A percentile compares a stretch with the other conserved stretches of the same genome.
These are phyloP conservation scores for Hawksworthiomyces lignivorus DNA, from an alignment of 2,329 filamentous ascomycete genomes.

Conservation along the genomic window DNA sequence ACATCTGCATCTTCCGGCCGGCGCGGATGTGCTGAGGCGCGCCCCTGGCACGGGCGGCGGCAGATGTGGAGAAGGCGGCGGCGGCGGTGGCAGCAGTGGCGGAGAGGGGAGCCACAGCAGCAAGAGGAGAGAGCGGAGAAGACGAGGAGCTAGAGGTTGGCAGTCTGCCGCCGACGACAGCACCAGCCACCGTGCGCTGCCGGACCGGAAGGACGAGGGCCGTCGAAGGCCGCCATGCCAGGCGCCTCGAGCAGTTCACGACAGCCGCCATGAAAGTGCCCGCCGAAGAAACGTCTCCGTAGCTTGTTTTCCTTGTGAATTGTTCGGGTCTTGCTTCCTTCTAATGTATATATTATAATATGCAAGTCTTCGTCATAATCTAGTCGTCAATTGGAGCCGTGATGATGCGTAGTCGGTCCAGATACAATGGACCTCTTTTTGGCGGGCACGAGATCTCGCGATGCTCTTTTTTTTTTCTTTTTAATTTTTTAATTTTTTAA, in stretches of 20 bases:
- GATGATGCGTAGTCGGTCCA: neutral
- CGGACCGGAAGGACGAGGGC: conserved; percentile 6
- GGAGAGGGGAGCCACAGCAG: too few species aligned
- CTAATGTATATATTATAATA: too few species aligned
- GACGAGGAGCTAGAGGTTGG: neutral
- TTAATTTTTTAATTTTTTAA: neutral
- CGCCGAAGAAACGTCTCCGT: too few species aligned
- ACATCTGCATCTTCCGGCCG: conserved; percentile 35
- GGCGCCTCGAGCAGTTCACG: conserved; percentile 12
- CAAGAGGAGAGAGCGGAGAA: neutral
- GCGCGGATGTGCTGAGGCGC: conserved; percentile 17
- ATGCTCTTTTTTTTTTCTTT: neutral
- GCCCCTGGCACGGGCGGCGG: conserved; percentile 3
- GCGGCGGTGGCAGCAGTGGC: neutral
- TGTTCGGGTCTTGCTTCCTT: too few species aligned
- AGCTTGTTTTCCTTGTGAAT: too few species aligned
- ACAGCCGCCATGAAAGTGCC: conserved; percentile 11
- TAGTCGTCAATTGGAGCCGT: neutral
- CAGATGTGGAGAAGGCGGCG: conserved; percentile 29
- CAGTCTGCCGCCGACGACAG: too few species aligned
- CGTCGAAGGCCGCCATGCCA: conserved; percentile 9
- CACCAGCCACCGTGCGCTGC: too few species aligned
- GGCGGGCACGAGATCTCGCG: conserved; percentile 4
- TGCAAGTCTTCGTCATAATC: neutral
- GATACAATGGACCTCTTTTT: neutral